Conservation (phyloP, 2,329 filamentous ascomycete genomes). For the Cryoendolithus antarcticus region DNA sequence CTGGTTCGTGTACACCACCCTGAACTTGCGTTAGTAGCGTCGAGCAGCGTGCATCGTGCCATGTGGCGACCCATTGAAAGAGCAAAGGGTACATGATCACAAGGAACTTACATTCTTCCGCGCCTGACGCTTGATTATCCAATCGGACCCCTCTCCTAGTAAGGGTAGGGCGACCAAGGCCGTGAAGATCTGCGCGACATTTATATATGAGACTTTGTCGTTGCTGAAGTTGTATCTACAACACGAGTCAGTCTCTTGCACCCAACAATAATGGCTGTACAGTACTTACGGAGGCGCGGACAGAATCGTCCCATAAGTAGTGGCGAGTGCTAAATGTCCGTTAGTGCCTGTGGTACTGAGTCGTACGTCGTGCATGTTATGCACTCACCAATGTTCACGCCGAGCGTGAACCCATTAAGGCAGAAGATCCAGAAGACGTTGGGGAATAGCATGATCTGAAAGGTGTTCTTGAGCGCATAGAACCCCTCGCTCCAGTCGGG, state of each 20-base stretch:
- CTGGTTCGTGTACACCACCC: conserved; percentile 27
- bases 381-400: conserved; percentile 25
- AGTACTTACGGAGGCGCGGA: conserved; percentile 12
- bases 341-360: too few relatives aligned
- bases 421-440: conserved; percentile 28
- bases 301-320: conserved; percentile 27
- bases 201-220: conserved; percentile 24
- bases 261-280: too few relatives aligned
- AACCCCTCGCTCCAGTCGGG: conserved; percentile 1
- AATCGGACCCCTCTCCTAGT: conserved; percentile 27
- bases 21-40: too few relatives aligned
- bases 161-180: conserved; percentile 26
- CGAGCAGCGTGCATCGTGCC: too few relatives aligned
- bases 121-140: conserved; percentile 17
- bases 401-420: conserved; percentile 25
- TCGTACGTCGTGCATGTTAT: too few relatives aligned
- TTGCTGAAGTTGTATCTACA: conserved; percentile 24
- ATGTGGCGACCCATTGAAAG: too few relatives aligned
- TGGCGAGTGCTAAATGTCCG: conserved; percentile 13
- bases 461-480: conserved; percentile 16
- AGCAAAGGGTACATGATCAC: too few relatives aligned
- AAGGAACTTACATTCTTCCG: too few relatives aligned
- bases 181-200: conserved; percentile 27
- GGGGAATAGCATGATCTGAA: conserved; percentile 25
- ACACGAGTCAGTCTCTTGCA: too few relatives aligned